Evolutionary conservation across 2,329 filamentous ascomycete species (phyloP), one percentile per base, ranked within the genome.

Genomic region (Endoconidiophora polonica): DNA sequence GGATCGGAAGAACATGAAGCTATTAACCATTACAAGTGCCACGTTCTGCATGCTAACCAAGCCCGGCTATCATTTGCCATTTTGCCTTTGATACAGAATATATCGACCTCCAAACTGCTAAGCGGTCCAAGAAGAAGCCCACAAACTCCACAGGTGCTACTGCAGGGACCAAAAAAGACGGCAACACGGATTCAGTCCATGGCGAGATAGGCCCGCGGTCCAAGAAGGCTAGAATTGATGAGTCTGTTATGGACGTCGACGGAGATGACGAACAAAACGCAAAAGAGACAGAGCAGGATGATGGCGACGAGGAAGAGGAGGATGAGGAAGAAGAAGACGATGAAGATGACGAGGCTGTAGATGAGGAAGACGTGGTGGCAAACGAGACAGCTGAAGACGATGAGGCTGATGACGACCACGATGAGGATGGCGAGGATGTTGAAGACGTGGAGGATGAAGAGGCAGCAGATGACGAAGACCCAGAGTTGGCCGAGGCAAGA

Each of bases 91-190:
- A 2, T 9, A 16, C 56, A 82, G 79, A 83, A 61, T 86, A 83
- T 69, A 83, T 79, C 59, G 73, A 80, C 55, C 75, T 79, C 52
- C 81, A 86, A 61, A 77, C 79, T 18, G 78, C 81, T 51, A 87
- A 87, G 65, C 78, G 82, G 48, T 85, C 79, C 56, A 77, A 73
- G 14, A 84, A 86, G 65, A 74, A 81, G 33, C 40, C 48, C 76
- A 78, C 29, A 33, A 33, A 33, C 4, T 12, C 29, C 29, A 33
- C 29, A 33, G 29, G 29, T 12, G 7, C 29, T 33, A 12, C 29
- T 33, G 58, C 83, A 81, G 58, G 74, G 81, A 16, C 77, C 79
- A 36, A 79, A 77, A 48, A 75, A 78, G 48, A 84, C 82, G 63
- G 66, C 65, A 48, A 53, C 3, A 43, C 47, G n/a, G 48, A 56